These are phyloP conservation scores for Pythium guiyangense DNA, from an alignment of 352 stramenopile genomes.

Conservation along the genomic window DNA sequence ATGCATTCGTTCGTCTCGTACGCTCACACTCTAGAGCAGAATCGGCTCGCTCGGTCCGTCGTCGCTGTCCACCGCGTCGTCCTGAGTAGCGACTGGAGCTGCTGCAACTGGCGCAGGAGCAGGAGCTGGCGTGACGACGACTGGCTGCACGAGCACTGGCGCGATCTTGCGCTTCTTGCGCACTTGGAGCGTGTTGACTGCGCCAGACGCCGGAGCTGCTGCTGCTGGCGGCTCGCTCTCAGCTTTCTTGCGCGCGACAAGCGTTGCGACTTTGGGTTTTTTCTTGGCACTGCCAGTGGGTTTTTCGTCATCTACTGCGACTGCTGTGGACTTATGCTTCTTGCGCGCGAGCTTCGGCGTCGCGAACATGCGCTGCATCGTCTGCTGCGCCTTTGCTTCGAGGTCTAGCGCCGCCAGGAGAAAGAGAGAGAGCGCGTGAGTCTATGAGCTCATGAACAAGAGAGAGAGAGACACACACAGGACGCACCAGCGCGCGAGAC, in stretches of 20 bases:
- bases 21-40: neutral
- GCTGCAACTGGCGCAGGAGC: neutral
- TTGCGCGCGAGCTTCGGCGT: conserved; percentile 60
- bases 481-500: conserved; percentile 15
- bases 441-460: too few relatives aligned
- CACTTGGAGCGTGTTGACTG: conserved; percentile 68
- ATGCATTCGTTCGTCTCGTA: too few relatives aligned
- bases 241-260: conserved; percentile 19
- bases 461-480: too few relatives aligned
- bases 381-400: conserved; percentile 37
- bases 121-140: too few relatives aligned
- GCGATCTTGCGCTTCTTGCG: conserved; percentile 83
- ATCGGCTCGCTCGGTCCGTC: conserved; percentile 1
- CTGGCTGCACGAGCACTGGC: conserved; percentile 27
- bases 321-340: conserved; percentile 28
- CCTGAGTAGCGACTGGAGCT: neutral
- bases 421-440: neutral
- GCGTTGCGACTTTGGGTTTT: conserved; percentile 17
- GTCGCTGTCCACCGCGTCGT: neutral
- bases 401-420: conserved; percentile 24
- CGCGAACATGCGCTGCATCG: conserved; percentile 56
- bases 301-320: conserved; percentile 2
- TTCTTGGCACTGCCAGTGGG: conserved; percentile 16
- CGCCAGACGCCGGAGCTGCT: conserved; percentile 7
- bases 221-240: neutral